Percentiles rank a stretch among this genome's conserved stretches.
Conservation (phyloP, 805 yeast species). For the Zygoascus ofunaensis region DNA sequence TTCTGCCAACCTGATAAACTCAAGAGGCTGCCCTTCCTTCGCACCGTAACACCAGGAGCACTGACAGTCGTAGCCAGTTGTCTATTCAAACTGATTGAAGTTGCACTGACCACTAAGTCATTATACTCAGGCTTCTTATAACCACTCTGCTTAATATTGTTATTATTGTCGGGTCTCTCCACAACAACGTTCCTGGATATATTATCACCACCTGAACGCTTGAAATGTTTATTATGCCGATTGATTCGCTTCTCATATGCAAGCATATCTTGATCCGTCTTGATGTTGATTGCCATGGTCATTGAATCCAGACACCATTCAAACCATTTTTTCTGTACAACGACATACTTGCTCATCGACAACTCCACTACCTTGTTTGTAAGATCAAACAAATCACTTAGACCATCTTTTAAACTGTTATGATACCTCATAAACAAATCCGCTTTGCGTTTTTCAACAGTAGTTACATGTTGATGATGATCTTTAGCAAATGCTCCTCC, state of each 20-base stretch:
- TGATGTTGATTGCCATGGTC: slow-evolving; percentile 15
- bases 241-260: too few species aligned
- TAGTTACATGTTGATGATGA: slow-evolving; percentile 7
- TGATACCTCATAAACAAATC: slow-evolving; percentile 18
- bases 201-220: too few species aligned
- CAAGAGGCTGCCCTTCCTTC: slow-evolving; percentile 11
- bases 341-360: slow-evolving; percentile 11
- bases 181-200: too few species aligned
- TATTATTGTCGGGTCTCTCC: too few species aligned
- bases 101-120: too few species aligned
- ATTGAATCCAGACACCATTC: slow-evolving; percentile 16
- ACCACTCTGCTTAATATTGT: too few species aligned
- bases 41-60: slow-evolving; percentile 1
- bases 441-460: slow-evolving; percentile 12
- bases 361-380: slow-evolving; percentile 13
- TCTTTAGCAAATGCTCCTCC: too few species aligned
- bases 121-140: too few species aligned
- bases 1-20: slow-evolving; percentile 12
- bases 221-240: too few species aligned
- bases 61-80: too few species aligned
- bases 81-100: too few species aligned
- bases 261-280: slow-evolving; percentile 3
- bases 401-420: slow-evolving; percentile 16
- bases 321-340: slow-evolving; percentile 19
- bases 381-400: slow-evolving; percentile 16